Percentiles rank a stretch among this genome's conserved stretches.
Conservation (phyloP, 345 rosid genomes). For the Eucalyptus leucophloia region DNA sequence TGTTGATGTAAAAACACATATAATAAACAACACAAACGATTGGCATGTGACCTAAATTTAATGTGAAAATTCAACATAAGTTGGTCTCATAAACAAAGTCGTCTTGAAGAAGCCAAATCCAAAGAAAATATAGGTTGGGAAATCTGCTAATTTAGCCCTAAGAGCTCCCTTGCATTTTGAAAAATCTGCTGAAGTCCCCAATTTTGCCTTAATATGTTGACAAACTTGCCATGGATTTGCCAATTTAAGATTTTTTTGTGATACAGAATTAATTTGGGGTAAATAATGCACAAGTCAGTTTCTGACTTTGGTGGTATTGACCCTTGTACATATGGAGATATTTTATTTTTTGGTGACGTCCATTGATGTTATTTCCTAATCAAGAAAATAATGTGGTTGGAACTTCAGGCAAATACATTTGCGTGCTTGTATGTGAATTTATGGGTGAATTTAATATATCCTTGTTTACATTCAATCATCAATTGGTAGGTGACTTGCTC, state of each 20-base stretch:
- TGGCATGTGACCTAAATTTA: rapidly evolving
- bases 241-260: background rate
- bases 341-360: background rate
- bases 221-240: background rate
- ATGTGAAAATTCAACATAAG: background rate
- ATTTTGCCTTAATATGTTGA: background rate
- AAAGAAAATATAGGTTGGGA: background rate
- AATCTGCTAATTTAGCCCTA: background rate
- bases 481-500: background rate
- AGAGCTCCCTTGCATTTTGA: background rate
- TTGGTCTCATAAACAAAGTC: background rate
- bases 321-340: background rate
- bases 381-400: background rate
- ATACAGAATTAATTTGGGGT: background rate
- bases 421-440: background rate
- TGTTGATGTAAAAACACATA: background rate
- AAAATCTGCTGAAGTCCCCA: background rate
- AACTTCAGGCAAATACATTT: background rate
- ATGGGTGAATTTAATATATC: background rate
- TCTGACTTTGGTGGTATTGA: background rate
- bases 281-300: background rate
- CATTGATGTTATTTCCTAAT: background rate
- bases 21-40: background rate
- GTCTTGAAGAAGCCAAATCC: background rate
- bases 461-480: background rate